Percentiles rank a stretch among this genome's conserved stretches.
Evolutionary conservation across 495 filamentous ascomycete genomes (phyloP).

Genomic region (Tuber brumale): DNA sequence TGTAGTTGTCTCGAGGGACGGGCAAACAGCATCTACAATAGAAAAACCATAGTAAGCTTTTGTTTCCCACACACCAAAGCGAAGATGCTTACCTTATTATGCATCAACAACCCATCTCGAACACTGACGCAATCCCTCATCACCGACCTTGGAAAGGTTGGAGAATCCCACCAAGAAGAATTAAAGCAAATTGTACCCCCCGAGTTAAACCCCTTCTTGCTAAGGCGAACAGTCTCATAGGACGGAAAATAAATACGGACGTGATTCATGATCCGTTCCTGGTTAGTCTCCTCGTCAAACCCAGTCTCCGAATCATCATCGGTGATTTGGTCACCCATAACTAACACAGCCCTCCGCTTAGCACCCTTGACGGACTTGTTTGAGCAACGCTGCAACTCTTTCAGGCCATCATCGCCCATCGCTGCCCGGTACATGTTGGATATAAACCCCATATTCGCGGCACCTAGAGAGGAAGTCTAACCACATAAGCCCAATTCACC

Average conservation of each 20-base stretch:
- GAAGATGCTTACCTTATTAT: conserved; percentile 59
- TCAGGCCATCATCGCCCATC: conserved; percentile 18
- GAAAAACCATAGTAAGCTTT: conserved; percentile 3
- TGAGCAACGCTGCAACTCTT: conserved; percentile 13
- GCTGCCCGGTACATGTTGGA: conserved; percentile 64
- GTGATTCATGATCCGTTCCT: conserved; percentile 47
- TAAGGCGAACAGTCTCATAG: conserved; percentile 58
- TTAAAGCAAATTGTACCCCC: conserved; percentile 80
- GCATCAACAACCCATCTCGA: conserved; percentile 67
- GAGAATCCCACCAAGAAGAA: conserved; percentile 57
- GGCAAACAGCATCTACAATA: conserved; percentile 58
- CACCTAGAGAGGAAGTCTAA: conserved; percentile 72
- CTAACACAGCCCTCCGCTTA: conserved; percentile 56
- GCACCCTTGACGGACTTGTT: neutral
- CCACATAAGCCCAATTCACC: conserved; percentile 20
- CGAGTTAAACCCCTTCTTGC: conserved; percentile 53
- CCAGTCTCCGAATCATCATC: conserved; percentile 37
- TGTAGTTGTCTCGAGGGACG: conserved; percentile 45
- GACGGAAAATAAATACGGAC: conserved; percentile 83
- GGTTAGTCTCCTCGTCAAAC: conserved; percentile 37
- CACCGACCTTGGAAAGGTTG: conserved; percentile 61
- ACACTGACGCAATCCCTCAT: conserved; percentile 68
- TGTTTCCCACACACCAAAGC: neutral
- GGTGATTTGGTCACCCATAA: conserved; percentile 46
- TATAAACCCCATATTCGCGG: conserved; percentile 61